Conservation (phyloP, 2,329 filamentous ascomycete species). For the Claviceps paspali region DNA sequence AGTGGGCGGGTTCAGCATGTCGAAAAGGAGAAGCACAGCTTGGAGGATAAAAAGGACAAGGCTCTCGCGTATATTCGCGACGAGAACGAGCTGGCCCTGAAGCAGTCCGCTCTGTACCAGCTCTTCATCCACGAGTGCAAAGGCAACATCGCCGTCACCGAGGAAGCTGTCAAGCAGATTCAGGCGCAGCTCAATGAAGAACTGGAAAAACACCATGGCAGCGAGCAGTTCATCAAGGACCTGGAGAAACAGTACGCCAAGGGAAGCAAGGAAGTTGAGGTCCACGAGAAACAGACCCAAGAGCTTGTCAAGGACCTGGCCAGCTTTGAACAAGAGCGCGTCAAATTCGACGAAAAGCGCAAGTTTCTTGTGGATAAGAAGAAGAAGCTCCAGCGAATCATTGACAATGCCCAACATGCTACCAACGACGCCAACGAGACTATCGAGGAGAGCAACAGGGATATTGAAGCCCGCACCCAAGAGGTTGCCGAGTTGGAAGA, state of each 20-base stretch:
- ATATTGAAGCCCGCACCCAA: slow-evolving; percentile 61
- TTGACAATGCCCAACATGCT: slow-evolving; percentile 60
- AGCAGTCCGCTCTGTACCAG: slow-evolving; percentile 86
- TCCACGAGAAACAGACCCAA: slow-evolving; percentile 68
- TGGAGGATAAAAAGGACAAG: slow-evolving; percentile 95
- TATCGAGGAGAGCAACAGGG: slow-evolving; percentile 60
- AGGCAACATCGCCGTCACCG: slow-evolving; percentile 75
- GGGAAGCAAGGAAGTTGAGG: slow-evolving; percentile 70
- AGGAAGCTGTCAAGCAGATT: slow-evolving; percentile 83
- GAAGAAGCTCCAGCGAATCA: slow-evolving; percentile 86
- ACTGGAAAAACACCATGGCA: slow-evolving; percentile 80
- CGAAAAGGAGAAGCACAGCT: slow-evolving; percentile 83
- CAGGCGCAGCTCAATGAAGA: slow-evolving; percentile 76
- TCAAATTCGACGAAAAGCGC: slow-evolving; percentile 95
- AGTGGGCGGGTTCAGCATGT: slow-evolving; percentile 91
- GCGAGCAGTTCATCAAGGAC: slow-evolving; percentile 77
- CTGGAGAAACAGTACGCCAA: slow-evolving; percentile 73
- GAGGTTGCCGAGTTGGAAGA: slow-evolving; percentile 65
- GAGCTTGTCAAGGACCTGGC: slow-evolving; percentile 71
- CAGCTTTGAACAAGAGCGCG: slow-evolving; percentile 87
- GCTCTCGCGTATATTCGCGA: slow-evolving; percentile 78
- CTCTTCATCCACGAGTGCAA: slow-evolving; percentile 77
- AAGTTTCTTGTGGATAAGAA: slow-evolving; percentile 86
- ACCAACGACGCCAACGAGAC: slow-evolving; percentile 61
- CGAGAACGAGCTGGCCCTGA: slow-evolving; percentile 81